Evolutionary conservation across 202 grass and related monocot genomes (phyloP).

Genomic region (Eragrostis tef): DNA sequence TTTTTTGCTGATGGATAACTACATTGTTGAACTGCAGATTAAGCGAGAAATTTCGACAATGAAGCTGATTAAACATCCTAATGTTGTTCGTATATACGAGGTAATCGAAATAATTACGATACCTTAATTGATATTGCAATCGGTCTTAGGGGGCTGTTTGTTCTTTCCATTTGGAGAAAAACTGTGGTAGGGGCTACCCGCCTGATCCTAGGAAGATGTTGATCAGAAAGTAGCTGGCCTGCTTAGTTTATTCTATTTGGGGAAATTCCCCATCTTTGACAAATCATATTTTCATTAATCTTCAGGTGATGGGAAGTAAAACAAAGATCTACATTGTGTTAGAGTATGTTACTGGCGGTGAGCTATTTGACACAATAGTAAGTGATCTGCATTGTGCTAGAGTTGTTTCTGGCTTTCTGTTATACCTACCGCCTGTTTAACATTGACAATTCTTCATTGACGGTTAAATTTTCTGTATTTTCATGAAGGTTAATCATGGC

Average conservation of each 20-base stretch:
- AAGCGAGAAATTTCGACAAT: conserved; percentile 80
- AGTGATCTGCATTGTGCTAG: conserved; percentile 26
- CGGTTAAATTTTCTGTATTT: background rate
- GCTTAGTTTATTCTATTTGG: too few species aligned
- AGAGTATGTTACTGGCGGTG: conserved; percentile 68
- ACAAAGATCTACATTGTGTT: conserved; percentile 79
- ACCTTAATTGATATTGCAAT: background rate
- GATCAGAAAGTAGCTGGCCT: background rate
- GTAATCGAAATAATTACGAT: conserved; percentile 14
- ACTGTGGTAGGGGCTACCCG: too few species aligned
- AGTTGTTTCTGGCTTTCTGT: background rate
- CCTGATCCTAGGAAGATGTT: background rate
- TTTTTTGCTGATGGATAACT: conserved; percentile 40
- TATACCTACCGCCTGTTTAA: background rate
- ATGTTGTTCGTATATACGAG: conserved; percentile 80
- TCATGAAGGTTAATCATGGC: conserved; percentile 71
- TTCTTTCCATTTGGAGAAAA: too few species aligned
- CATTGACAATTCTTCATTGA: background rate
- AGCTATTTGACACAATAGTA: conserved; percentile 85
- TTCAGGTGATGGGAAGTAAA: conserved; percentile 88
- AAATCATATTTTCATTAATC: conserved; percentile 7
- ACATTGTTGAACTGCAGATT: conserved; percentile 53
- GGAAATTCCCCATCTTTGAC: background rate
- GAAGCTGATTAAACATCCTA: conserved; percentile 90
- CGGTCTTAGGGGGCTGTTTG: background rate